A percentile compares a stretch with the other conserved stretches of the same genome.
Conservation (phyloP, 164 flowering plant species). For the Annona cherimola region DNA sequence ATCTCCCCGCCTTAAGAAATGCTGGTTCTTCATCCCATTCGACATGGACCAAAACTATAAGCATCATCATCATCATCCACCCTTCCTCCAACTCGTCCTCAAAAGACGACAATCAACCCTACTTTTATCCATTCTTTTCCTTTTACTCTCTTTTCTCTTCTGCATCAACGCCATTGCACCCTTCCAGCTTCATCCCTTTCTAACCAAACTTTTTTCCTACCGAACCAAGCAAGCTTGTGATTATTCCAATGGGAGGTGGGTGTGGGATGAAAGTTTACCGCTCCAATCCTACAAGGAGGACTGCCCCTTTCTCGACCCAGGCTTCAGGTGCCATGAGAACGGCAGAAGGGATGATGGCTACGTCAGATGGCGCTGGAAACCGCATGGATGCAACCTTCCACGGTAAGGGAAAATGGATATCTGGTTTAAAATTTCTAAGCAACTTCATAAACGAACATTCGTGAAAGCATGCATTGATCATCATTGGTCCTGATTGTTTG, state of each 20-base stretch:
- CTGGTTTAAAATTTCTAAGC: not conserved
- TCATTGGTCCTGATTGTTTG: too few species aligned
- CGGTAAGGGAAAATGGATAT: slow-evolving; percentile 30
- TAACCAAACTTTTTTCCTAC: slow-evolving; percentile 15
- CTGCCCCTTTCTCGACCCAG: slow-evolving; percentile 62
- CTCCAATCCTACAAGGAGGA: slow-evolving; percentile 27
- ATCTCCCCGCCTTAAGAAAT: too few species aligned
- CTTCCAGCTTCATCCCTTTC: slow-evolving; percentile 15
- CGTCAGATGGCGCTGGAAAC: slow-evolving; percentile 72
- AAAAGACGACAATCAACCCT: slow-evolving; percentile 12
- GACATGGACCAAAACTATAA: too few species aligned
- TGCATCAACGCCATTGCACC: slow-evolving; percentile 13
- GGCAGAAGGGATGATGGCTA: slow-evolving; percentile 51
- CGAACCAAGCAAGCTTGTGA: slow-evolving; percentile 22
- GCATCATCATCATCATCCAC: not conserved
- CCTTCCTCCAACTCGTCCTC: slow-evolving; percentile 6
- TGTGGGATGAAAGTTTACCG: slow-evolving; percentile 31
- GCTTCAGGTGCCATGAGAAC: slow-evolving; percentile 49
- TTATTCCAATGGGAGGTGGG: slow-evolving; percentile 53
- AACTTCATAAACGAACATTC: not conserved
- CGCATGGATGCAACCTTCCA: slow-evolving; percentile 54
- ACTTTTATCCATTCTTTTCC: slow-evolving; percentile 15
- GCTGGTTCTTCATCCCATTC: not conserved
- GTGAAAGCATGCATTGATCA: not conserved
- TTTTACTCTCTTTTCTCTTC: slow-evolving; percentile 18